Evolutionary conservation across 257 asterid genomes (phyloP), one percentile per base, ranked within the genome.

Genomic region (Nicotiana knightiana): DNA sequence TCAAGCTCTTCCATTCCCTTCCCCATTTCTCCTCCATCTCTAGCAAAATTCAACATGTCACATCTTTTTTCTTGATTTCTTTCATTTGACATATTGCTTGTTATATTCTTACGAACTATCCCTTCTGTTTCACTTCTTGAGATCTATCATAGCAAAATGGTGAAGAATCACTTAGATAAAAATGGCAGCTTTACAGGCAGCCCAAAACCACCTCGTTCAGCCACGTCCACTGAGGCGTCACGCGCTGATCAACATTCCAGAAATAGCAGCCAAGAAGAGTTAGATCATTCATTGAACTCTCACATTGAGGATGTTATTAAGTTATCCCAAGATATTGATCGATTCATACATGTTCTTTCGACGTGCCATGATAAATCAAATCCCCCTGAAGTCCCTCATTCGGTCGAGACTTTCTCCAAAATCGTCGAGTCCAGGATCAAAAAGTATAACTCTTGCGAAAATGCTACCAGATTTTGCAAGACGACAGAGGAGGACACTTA

Each of bases 361-460:
- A 85, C 87, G 30, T 84, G 84, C 6, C 83, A 89, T 0, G 95
- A 91, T 76, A 91, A 89, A 76, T 88, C 92, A 4, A 80, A 82
- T 5, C 84, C 89, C 0, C 90, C 91, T 0, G 81, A 90, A 0
- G 78, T 92, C 57, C 97, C 97, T 2, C 93, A 87, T 17, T 76
- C 79, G 63, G 81, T 95, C 30, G 90, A 90, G 67, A 59, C 88
- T 0, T 90, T 93, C 54, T 67, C 88, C 3, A 89, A 84, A 39
- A 70, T 83, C n/a, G 35, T 93, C 0, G 97, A 93, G 48, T 88
- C 91, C 0, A 90, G 85, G 79, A 88, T 95, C 6, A 63, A 18
- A 21, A 90, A 81, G 83, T 87, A 86, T 13, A 67, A 76, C 33
- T 81, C 90, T 2, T 85, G 87, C 59, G 83, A 81, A 24, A 28